Conservation (phyloP, 1,139 yeast species). For the Scheffersomyces cryptocercus region DNA sequence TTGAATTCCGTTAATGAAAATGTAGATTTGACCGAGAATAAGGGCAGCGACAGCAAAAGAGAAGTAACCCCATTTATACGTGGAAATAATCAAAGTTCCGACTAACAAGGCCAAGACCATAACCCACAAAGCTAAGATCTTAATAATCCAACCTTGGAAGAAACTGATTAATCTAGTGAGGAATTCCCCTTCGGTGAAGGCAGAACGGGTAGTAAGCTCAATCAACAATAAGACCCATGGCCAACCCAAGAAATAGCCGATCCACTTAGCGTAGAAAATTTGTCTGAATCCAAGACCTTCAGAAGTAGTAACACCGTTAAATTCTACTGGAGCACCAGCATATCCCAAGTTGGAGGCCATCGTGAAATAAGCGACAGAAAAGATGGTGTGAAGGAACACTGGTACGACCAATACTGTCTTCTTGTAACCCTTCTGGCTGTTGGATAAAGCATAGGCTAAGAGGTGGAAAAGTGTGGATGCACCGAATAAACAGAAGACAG, state of each 20-base stretch:
- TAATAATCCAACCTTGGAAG: constrained; percentile 25
- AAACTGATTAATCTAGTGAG: constrained; percentile 23
- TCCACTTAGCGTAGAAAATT: constrained; percentile 62
- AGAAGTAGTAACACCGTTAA: constrained; percentile 48
- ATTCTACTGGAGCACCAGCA: constrained; percentile 54
- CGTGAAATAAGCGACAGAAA: constrained; percentile 59
- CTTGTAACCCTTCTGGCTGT: constrained; percentile 31
- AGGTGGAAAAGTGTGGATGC: constrained; percentile 43
- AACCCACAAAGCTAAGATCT: constrained; percentile 47
- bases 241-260: constrained; percentile 68
- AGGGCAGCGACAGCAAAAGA: constrained; percentile 40
- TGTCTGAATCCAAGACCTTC: constrained; percentile 51
- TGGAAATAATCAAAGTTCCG: constrained; percentile 53
- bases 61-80: constrained; percentile 70
- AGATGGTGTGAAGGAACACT: constrained; percentile 42
- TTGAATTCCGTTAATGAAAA: constrained; percentile 16
- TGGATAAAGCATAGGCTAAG: constrained; percentile 37
- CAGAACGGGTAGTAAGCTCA: constrained; percentile 45
- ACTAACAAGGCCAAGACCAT: constrained; percentile 55
- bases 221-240: constrained; percentile 53
- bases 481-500: constrained; percentile 57
- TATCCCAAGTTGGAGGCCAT: constrained; percentile 71
- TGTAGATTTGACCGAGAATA: constrained; percentile 35
- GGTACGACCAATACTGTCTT: constrained; percentile 49
- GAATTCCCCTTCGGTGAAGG: constrained; percentile 28